phyloP scores from a whole-genome alignment of 2,329 filamentous ascomycete species.

The Fusarium scirpi region DNA sequence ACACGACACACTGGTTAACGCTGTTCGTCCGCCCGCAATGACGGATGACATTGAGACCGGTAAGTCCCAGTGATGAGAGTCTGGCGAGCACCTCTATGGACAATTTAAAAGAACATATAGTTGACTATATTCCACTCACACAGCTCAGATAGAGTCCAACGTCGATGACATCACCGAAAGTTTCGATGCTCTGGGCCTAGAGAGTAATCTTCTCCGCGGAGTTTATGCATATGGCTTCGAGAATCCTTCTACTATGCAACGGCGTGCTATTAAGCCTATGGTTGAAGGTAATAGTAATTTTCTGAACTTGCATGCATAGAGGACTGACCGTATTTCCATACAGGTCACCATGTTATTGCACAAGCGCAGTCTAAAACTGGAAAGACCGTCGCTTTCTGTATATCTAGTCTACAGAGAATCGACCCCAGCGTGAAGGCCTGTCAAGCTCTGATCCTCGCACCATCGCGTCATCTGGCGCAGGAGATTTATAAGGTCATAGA shows the following conservation, averaged over 20 bases:
- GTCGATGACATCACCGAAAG: slow-evolving; percentile 99
- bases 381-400: slow-evolving; percentile 99
- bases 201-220: slow-evolving; percentile 96
- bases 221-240: slow-evolving; percentile 99
- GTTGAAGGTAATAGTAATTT: slow-evolving; percentile 75
- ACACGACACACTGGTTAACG: neutral
- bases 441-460: slow-evolving; percentile 97
- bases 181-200: slow-evolving; percentile 98
- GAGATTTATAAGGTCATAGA: slow-evolving; percentile 99
- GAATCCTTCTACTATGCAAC: slow-evolving; percentile 98
- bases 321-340: neutral
- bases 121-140: slow-evolving; percentile 29
- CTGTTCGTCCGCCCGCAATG: slow-evolving; percentile 71
- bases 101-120: neutral
- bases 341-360: slow-evolving; percentile 93
- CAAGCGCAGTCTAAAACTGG: slow-evolving; percentile 99
- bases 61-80: neutral
- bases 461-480: slow-evolving; percentile 97
- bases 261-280: slow-evolving; percentile 99
- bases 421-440: slow-evolving; percentile 93
- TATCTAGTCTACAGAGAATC: slow-evolving; percentile 98
- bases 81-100: neutral
- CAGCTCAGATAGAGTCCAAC: slow-evolving; percentile 99
- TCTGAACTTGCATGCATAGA: neutral
- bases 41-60: slow-evolving; percentile 79